Conservation (phyloP, 2,329 filamentous ascomycete species). For the Zymoseptoria ardabiliae region DNA sequence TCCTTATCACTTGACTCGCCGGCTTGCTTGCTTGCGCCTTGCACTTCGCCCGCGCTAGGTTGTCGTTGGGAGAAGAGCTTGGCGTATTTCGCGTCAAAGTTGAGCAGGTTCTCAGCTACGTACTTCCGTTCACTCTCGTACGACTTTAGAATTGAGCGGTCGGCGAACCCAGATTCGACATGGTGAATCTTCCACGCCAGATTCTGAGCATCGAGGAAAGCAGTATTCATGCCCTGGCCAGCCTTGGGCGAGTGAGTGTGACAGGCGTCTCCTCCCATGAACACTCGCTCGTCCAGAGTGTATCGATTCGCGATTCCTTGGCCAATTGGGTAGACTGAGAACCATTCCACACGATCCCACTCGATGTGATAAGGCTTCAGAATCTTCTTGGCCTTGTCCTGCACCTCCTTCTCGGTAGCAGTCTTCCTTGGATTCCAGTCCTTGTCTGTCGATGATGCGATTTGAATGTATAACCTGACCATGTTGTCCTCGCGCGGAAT, state of each 20-base stretch:
- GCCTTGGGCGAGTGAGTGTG: slow-evolving; percentile 59
- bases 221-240: slow-evolving; percentile 58
- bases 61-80: slow-evolving; percentile 78
- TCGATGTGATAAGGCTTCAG: slow-evolving; percentile 53
- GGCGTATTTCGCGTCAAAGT: slow-evolving; percentile 84
- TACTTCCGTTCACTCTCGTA: slow-evolving; percentile 82
- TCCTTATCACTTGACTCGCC: slow-evolving; percentile 32
- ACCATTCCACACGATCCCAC: slow-evolving; percentile 61
- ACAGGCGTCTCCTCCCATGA: slow-evolving; percentile 59
- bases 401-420: slow-evolving; percentile 52
- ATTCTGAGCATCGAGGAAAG: slow-evolving; percentile 64
- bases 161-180: slow-evolving; percentile 75
- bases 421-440: slow-evolving; percentile 57
- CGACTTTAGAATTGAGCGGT: slow-evolving; percentile 66
- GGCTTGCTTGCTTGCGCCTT: slow-evolving; percentile 54
- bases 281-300: slow-evolving; percentile 57
- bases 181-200: slow-evolving; percentile 94
- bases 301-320: slow-evolving; percentile 60
- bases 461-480: slow-evolving; percentile 51
- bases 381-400: slow-evolving; percentile 51
- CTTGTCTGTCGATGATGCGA: slow-evolving; percentile 54
- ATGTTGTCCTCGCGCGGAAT: slow-evolving; percentile 50
- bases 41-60: slow-evolving; percentile 65
- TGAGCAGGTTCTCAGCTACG: slow-evolving; percentile 73
- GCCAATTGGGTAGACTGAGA: slow-evolving; percentile 58